Base-by-base conservation (phyloP, 176 grass and related monocot species). In the Triticum monococcum region DNA sequence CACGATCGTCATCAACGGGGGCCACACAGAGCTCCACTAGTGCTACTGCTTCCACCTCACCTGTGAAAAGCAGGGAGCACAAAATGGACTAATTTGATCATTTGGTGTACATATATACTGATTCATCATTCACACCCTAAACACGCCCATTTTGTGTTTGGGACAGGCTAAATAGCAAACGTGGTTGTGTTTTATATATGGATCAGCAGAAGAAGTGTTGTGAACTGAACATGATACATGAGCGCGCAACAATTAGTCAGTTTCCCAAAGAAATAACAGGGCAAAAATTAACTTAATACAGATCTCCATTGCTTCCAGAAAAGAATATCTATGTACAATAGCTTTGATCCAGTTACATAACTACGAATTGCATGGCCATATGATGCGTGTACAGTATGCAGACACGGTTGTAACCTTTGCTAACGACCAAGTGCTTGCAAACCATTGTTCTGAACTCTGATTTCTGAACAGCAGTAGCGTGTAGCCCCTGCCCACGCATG, bases 21-120 rank as follows among this genome's bases (percentile, higher is more conserved):
- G 80, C 57, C 25, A 75, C 67, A 72, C 79, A 45, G 81, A 88
- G 37, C 43, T 65, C 93, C 57, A 77, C 86, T 40, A 90, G 93
- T 32, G 61, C 86, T 66, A 90, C 91, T n/a, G 52, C 89, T 2
- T 90, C 95, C 10, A 64, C 80, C 32, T 87, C 89, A 81, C 87
- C 91, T 4, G 81, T 83, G 64, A 66, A 90, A 24, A 91, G 90
- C 61, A 73, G 64, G 69, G 83, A 92, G 68, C 78, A 86, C 25
- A 65, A 37, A 37, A 12, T 10, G 45, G 24, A 18, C 1, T 59
- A 59, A 82, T 83, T 70, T 68, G n/a, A 66, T 85, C 46, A 81
- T 88, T 86, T 23, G 62, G 35, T 85, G 16, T 17, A 87, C 11
- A 81, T 84, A 81, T 81, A 62, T 77, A 12, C 40, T 88, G 63